Evolutionary conservation across 1,284 basidiomycete species (phyloP), one percentile per base, ranked within the genome.

Genomic region (Ustilago hordei): DNA sequence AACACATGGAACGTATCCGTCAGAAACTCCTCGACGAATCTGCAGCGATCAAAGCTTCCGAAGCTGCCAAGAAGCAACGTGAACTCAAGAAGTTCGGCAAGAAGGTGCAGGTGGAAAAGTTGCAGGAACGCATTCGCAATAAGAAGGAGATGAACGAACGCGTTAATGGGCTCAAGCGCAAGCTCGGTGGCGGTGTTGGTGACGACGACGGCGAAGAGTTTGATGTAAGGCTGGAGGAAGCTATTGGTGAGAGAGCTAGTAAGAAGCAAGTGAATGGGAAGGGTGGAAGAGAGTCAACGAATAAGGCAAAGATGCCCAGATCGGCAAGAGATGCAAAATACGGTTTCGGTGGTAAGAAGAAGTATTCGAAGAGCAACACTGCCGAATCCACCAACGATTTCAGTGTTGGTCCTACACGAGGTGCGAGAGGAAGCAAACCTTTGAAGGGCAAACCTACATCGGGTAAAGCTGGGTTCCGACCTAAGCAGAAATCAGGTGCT

Each of bases 31-130:
- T 99, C 32, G 93, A 98, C 86, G 96, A 99, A 86, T 88, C 89
- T 34, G 93, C 95, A 3, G 89, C 90, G 2, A 95, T 98, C 84
- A 95, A 98, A 87, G 93, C 93, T 85, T 91, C 92, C 69, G 95
- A 98, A 85, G 93, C 94, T 64, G 95, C 95, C 84, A 91, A 93
- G 82, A 92, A 92, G 83, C 93, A 98, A 87, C 90, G 96, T 59
- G 93, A 98, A 84, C 92, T 95, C 71, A 98, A 98, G 89, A 98
- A 98, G 89, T 97, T 94, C 84, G 96, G 96, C 55, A 98, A 98
- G 87, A 94, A 98, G 87, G 95, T 98, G 28, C 94, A 95, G 87
- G 88, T 92, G 60, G 93, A 95, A 87, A 93, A 93, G 87, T 88
- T 92, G 80, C 91, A 92, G 85, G 92, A 94, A 88, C 88, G 94